Evolutionary conservation across 1,284 basidiomycete genomes (phyloP).

Genomic region (Trametes hirsuta): DNA sequence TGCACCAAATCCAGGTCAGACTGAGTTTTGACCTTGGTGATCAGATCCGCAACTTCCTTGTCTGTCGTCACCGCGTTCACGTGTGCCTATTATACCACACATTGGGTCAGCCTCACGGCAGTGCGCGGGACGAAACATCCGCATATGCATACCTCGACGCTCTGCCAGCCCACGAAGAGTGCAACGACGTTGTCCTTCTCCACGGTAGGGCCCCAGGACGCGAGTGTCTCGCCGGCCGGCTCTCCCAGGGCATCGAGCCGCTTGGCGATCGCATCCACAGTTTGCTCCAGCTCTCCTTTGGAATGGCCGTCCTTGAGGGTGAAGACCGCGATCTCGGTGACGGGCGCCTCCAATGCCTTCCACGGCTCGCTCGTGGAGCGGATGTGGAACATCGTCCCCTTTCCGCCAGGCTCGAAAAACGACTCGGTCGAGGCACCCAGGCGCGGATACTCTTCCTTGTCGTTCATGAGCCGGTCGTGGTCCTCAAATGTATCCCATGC

Average conservation of each 20-base stretch:
- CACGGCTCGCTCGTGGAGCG: slow-evolving; percentile 24
- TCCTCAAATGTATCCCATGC: slow-evolving; percentile 27
- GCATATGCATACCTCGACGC: slow-evolving; percentile 19
- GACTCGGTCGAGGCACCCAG: slow-evolving; percentile 2
- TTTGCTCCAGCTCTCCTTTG: slow-evolving; percentile 14
- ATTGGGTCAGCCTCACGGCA: too few species aligned
- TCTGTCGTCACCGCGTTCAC: too few species aligned
- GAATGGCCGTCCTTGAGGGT: slow-evolving; percentile 21
- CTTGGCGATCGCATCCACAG: slow-evolving; percentile 16
- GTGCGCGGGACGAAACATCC: too few species aligned
- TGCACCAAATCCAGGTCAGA: too few species aligned
- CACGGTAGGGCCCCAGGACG: slow-evolving; percentile 25
- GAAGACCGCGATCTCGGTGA: slow-evolving; percentile 26
- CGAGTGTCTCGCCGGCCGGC: slow-evolving; percentile 9
- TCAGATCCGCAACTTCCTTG: too few species aligned
- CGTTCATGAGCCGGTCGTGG: slow-evolving; percentile 23
- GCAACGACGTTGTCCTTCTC: slow-evolving; percentile 22
- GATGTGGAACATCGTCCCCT: slow-evolving; percentile 22
- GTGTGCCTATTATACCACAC: too few species aligned
- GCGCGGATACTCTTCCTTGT: slow-evolving; percentile 17
- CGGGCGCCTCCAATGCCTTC: slow-evolving; percentile 27
- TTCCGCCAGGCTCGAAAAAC: slow-evolving; percentile 6
- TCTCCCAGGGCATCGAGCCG: slow-evolving; percentile 12
- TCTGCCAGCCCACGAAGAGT: slow-evolving; percentile 28
- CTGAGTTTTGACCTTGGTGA: too few species aligned